Evolutionary conservation across 2,329 filamentous ascomycete species (phyloP).

Genomic region (Ceratocystis diversiconidia): DNA sequence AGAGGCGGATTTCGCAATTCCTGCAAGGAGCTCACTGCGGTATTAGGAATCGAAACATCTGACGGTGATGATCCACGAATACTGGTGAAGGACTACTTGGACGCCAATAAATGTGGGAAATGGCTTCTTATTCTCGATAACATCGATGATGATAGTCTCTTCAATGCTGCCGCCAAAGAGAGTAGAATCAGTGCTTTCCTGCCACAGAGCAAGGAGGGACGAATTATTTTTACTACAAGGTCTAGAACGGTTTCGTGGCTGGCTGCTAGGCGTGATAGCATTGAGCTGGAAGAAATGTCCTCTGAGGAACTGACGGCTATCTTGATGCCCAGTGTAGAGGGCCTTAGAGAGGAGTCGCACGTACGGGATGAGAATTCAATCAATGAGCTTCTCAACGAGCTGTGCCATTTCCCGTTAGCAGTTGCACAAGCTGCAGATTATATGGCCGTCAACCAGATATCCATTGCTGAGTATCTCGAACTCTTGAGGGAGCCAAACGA

Average conservation of each 20-base stretch:
- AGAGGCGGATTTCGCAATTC: neutral
- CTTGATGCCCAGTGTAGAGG: neutral
- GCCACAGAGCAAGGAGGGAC: constrained; percentile 19
- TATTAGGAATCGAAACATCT: neutral
- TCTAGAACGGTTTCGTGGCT: neutral
- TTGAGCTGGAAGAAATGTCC: neutral
- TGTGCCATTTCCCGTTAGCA: constrained; percentile 18
- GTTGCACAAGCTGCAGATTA: constrained; percentile 19
- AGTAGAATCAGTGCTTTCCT: constrained; percentile 20
- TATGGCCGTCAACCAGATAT: constrained; percentile 8
- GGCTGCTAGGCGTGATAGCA: neutral
- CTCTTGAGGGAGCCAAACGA: neutral
- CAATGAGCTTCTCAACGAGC: neutral
- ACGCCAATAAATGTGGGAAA: constrained; percentile 18
- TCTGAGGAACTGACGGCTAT: neutral
- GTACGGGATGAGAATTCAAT: neutral
- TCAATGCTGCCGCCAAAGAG: neutral
- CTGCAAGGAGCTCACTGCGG: neutral
- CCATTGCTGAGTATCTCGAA: neutral
- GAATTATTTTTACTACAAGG: constrained; percentile 10
- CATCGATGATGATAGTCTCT: constrained; percentile 18
- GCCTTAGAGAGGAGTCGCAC: neutral
- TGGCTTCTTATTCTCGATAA: constrained; percentile 23
- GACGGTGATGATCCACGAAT: neutral
- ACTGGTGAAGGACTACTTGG: constrained; percentile 18